Evolutionary conservation across 139 green algal species (phyloP), one percentile per base, ranked within the genome.

Genomic region (Ostreobium quekettii): DNA sequence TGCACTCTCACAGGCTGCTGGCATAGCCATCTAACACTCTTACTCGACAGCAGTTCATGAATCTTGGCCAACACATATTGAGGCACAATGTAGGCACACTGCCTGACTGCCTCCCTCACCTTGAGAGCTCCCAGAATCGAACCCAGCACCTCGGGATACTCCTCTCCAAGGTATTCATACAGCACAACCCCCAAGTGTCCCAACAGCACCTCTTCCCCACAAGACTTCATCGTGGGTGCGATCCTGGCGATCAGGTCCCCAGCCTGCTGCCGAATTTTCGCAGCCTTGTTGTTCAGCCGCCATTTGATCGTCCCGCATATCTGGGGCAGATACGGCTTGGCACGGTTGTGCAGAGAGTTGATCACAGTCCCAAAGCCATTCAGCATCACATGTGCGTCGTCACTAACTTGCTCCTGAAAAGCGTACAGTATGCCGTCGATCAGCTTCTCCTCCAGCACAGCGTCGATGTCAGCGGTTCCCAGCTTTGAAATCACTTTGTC

Each of bases 291-390:
- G 85, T 99, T 98, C 28, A 99, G 85, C 37, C 94, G 82, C 94
- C 94, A 99, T 83, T 99, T 99, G 87, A 99, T 97, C 58, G 89
- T 97, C 35, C 94, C 94, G 79, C 85, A 95, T 65, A 99, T 97
- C 85, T 99, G 94, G 8, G 90, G 90, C 56, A 99, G 83, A 79
- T 99, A 99, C 4, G 93, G 91, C 79, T 94, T 92, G 53, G 95
- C 84, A 28, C 94, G 84, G 77, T 86, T 79, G 59, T 90, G 87
- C 56, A 99, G 86, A 29, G 83, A 81, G 81, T 95, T 96, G 53
- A 99, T 83, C 22, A 97, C 87, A 0, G 91, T 97, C 68, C 90
- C 94, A 75, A 99, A 97, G 59, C 89, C 94, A 73, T 97, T 95
- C 33, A 99, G 87, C 85, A 99, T 95, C 32, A 97, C 88, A 35